Base-by-base conservation (phyloP, 495 filamentous ascomycete species). In the Aspergillus cavernicola region DNA sequence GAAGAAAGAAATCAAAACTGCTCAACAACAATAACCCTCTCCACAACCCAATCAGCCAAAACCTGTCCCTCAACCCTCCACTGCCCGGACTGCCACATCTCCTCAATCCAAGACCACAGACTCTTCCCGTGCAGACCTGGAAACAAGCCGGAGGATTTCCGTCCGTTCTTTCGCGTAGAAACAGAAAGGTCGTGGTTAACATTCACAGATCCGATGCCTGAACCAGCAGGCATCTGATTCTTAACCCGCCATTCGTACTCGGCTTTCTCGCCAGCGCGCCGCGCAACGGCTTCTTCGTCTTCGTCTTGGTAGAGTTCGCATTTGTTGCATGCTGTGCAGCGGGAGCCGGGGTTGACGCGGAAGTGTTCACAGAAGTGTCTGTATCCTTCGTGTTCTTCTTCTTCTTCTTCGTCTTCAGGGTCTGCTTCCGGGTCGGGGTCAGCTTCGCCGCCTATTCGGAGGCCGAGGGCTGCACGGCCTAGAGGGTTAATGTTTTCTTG, bases 311-410 rank as follows among this genome's bases (percentile, higher is more conserved):
- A 98, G 35, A 98, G 76, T 66, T 96, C 92, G 68, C 93, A 98
- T 66, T 85, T 86, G 20, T 82, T 83, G 70, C 92, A 97, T 57
- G 91, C 82, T 1, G 63, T 74, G 61, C 93, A 98, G 24, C 74
- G 70, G 28, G 81, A 79, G 8, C 86, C 88, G 0, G 88, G 86
- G 31, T 70, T 76, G 24, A 73, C 62, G n/a, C 93, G 78, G 67
- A 98, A 97, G 68, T 98, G 93, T 59, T 96, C 83, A 64, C 93
- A 98, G 61, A 96, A 98, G 67, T 98, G 93, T 22, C 80, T 70
- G 61, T 98, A 97, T 6, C 91, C 87, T 58, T 88, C 80, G 1
- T 76, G 75, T 53, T 79, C 78, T 46, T 70, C 74, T 39, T 68
- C 68, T 18, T 66, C 65, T 4, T 63, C 66, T 6, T 63, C 63